Base-by-base conservation (phyloP, 768 basidiomycete species). In the Pulveroboletus frians region DNA sequence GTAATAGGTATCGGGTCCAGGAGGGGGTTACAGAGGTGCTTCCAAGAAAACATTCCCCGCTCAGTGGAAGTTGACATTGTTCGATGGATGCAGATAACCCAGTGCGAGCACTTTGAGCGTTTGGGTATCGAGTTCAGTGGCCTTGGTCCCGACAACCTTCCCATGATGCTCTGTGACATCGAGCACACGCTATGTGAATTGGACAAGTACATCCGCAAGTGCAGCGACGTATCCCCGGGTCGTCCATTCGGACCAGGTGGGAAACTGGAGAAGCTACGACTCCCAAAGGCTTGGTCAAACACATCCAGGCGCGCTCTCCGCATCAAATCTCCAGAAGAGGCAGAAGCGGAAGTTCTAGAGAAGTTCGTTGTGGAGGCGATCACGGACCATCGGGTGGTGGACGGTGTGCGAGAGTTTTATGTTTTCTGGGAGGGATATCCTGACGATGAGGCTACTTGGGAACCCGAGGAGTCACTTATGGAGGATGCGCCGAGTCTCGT, bases 171-270 rank as follows among this genome's bases (percentile, higher is more conserved):
- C 42, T 78, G 81, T 32, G 88, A 91, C 62, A 71, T 90, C 46
- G 88, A 91, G 69, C 88, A 91, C 62, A 73, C 81, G 1, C 67
- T 90, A 14, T 91, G 88, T 67, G 88, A 91, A 62, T 73, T 84
- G 39, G 85, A 88, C 68, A 87, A 89, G 60, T 90, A 89, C 59
- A 72, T 80, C 36, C 83, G 87, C 39, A 61, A 55, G 49, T 67
- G 58, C 31, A 31, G n/a, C 27, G 32, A 55, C 9, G 68, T 59
- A 38, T 55, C 62, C 18, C 48, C 46, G 20, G 71, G 77, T 38
- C 70, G 72, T 11, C 47, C 50, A 0, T 84, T 76, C 55, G 59
- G 54, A 10, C 56, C 72, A 5, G 63, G 65, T 9, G 54, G 53
- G 13, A 51, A 47, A 8, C 56, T 70, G 15, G 47, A 53, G 9